Conservation (phyloP, 2,329 filamentous ascomycete genomes). For the Hypoxylon sp. region DNA sequence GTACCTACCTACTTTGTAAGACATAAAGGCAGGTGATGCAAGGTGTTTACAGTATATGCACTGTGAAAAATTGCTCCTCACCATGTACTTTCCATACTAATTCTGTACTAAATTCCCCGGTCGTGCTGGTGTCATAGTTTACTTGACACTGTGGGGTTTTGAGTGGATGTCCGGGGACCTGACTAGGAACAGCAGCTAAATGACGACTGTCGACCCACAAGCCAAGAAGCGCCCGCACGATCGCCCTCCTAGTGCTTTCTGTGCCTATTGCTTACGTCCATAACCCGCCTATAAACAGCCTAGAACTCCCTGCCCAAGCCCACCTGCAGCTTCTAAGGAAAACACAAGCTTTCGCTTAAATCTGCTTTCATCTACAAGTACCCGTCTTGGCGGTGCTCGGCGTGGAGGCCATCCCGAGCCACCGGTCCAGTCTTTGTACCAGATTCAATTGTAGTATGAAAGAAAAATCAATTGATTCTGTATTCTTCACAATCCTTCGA, state of each 20-base stretch:
- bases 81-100: slow-evolving; percentile 13
- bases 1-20: slow-evolving; percentile 16
- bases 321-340: slow-evolving; percentile 31
- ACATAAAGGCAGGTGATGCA: slow-evolving; percentile 25
- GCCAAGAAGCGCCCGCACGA: slow-evolving; percentile 21
- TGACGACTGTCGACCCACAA: slow-evolving; percentile 36
- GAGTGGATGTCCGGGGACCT: not conserved
- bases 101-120: slow-evolving; percentile 10
- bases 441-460: too few species aligned
- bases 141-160: slow-evolving; percentile 35
- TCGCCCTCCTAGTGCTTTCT: slow-evolving; percentile 20
- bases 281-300: slow-evolving; percentile 1
- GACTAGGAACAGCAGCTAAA: slow-evolving; percentile 14
- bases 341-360: slow-evolving; percentile 38
- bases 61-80: slow-evolving; percentile 17
- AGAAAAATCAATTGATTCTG: not conserved
- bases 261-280: slow-evolving; percentile 11
- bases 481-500: not conserved
- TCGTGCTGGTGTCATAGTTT: slow-evolving; percentile 3
- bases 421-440: not conserved
- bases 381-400: slow-evolving; percentile 30
- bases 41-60: slow-evolving; percentile 23
- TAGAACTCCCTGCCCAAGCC: not conserved
- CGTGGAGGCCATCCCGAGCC: slow-evolving; percentile 16
- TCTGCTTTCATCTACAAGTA: slow-evolving; percentile 23